Evolutionary conservation across 768 basidiomycete genomes (phyloP), one percentile per base, ranked within the genome.

Genomic region (Lyophyllum decastes): DNA sequence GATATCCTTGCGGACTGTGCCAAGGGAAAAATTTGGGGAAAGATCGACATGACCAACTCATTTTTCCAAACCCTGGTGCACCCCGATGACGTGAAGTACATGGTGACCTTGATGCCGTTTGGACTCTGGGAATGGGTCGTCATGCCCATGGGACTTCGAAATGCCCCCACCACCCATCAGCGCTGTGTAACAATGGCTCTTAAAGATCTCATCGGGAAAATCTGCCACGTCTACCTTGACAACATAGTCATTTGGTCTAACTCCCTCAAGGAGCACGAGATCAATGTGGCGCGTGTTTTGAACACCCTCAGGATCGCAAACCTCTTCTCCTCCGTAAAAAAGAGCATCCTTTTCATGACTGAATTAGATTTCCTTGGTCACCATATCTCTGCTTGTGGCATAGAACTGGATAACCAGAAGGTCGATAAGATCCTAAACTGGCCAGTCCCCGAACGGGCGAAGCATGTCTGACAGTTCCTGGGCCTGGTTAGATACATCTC

Each of bases 331-430:
- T 24, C 21, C 1, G 4, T 25, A 2, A 45, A 41, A 17, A 41
- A 41, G n/a, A 19, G n/a, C 40, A 41, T 10, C 4, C 10, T 41
- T 5, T 41, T 41, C 44, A 10, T 7, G 10, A 45, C 44, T 0
- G 61, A 65, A 12, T 65, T 79, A 12, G 65, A 70, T 0, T 66
- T 67, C 11, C 61, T 78, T 14, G 69, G 75, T 1, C 73, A 78
- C 49, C 59, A 70, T 9, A 75, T 78, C 48, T 68, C 76, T 0
- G 67, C 70, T 27, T 63, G 72, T 14, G 74, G 78, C 2, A 66
- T 79, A 22, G 14, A 57, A 57, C 30, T 64, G 0, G 58, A 63
- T 34, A 33, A 47, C 0, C 25, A 50, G 8, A 77, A 76, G 30
- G 65, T 66, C 0, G 57, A 65, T 0, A 44, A 54, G 0, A 72